These are phyloP conservation scores for Trichosanthes truncata DNA, from an alignment of 306 rosid genomes.

Conservation along the genomic window DNA sequence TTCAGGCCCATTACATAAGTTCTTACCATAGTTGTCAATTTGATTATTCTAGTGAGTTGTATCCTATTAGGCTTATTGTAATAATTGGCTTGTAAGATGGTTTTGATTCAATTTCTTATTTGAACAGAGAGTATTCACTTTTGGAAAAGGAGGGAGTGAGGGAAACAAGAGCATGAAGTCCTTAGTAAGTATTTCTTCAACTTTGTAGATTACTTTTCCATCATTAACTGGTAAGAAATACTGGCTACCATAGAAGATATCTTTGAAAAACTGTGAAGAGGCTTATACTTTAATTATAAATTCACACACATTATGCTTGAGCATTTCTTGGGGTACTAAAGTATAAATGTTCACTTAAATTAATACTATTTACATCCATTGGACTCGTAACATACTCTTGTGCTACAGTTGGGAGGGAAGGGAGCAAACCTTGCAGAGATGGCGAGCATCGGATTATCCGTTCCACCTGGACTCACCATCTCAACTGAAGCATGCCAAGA, in stretches of 20 bases:
- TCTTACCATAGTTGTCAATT: neutral
- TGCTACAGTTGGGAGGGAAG: slow-evolving; percentile 80
- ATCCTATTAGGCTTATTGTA: neutral
- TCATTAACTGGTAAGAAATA: neutral
- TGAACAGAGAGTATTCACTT: slow-evolving; percentile 73
- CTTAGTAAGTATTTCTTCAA: slow-evolving; percentile 45
- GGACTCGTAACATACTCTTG: neutral
- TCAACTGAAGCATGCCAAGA: slow-evolving; percentile 98
- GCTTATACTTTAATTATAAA: neutral
- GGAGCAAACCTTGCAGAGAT: slow-evolving; percentile 98
- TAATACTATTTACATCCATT: neutral
- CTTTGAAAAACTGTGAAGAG: neutral
- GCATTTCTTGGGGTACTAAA: neutral
- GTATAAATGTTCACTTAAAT: neutral
- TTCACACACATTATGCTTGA: neutral
- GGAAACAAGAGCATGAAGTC: slow-evolving; percentile 93
- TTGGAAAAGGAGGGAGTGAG: slow-evolving; percentile 88
- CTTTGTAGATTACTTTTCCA: neutral
- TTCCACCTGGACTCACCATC: slow-evolving; percentile 92
- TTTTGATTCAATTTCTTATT: slow-evolving; percentile 14
- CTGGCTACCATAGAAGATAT: neutral
- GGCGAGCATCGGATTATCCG: slow-evolving; percentile 87
- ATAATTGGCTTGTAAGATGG: neutral
- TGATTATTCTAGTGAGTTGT: neutral
- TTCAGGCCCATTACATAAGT: neutral